phyloP scores from a whole-genome alignment of 202 grass and related monocot species.

The Hordeum pubiflorum region DNA sequence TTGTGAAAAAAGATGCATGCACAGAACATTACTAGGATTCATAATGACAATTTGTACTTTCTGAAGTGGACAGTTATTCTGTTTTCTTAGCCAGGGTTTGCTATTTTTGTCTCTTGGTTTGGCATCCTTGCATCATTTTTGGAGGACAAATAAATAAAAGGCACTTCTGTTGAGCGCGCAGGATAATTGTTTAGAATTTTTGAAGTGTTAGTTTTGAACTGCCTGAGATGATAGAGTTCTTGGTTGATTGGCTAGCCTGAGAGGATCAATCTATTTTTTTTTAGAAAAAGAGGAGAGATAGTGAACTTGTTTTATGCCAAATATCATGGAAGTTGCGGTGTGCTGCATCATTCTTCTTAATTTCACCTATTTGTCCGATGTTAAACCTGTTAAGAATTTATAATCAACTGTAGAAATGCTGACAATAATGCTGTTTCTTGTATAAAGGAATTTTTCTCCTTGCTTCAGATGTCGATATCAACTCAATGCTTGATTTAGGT shows the following conservation, averaged over 20 bases:
- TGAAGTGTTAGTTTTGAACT: not conserved
- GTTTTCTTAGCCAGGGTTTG: not conserved
- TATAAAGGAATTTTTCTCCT: not conserved
- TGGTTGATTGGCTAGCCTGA: not conserved
- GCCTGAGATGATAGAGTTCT: not conserved
- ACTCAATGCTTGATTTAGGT: constrained; percentile 11
- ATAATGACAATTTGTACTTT: not conserved
- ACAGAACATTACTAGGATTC: not conserved
- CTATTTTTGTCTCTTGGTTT: not conserved
- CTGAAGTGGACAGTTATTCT: not conserved
- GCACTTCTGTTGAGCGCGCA: not conserved
- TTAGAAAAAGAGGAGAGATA: not conserved
- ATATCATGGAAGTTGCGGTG: not conserved
- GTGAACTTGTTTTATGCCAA: not conserved
- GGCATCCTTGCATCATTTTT: not conserved
- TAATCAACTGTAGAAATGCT: not conserved
- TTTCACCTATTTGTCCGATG: not conserved
- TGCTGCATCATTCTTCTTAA: not conserved
- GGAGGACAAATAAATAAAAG: not conserved
- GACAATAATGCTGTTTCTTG: not conserved
- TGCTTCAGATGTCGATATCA: not conserved
- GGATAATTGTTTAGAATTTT: not conserved
- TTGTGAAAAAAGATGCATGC: not conserved
- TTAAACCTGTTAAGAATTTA: not conserved
- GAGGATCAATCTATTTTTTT: not conserved